Percentiles rank a stretch among this genome's conserved stretches.
Evolutionary conservation across 768 basidiomycete genomes (phyloP).

Genomic region (Candolleomyces aberdarensis): DNA sequence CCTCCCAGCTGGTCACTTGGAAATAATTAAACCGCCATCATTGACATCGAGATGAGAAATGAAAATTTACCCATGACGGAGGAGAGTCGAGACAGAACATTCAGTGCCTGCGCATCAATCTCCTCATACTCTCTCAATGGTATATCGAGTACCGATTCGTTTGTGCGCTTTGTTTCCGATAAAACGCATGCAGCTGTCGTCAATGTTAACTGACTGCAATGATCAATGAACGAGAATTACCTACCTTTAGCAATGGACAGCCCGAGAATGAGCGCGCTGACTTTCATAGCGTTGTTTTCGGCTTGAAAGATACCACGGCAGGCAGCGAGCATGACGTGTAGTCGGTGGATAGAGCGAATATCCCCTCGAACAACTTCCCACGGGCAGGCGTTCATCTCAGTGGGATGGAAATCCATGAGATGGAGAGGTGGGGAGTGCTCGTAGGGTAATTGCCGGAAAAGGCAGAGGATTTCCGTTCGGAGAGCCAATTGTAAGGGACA

Average conservation of each 20-base stretch:
- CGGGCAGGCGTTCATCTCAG: background rate
- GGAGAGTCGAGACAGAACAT: background rate
- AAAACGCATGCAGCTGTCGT: background rate
- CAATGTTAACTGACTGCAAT: background rate
- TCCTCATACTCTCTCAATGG: background rate
- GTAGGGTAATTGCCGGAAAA: background rate
- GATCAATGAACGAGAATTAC: background rate
- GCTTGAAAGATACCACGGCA: background rate
- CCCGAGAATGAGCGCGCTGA: background rate
- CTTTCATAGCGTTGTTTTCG: background rate
- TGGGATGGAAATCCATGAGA: background rate
- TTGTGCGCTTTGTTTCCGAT: background rate
- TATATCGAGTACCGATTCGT: background rate
- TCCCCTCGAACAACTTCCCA: background rate
- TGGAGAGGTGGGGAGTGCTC: no score
- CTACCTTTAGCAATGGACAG: conserved; percentile 1
- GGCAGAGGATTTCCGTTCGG: background rate
- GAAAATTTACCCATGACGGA: background rate
- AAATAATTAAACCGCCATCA: background rate
- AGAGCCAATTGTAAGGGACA: background rate
- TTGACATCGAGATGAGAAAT: background rate
- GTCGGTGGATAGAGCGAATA: background rate
- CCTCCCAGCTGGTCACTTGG: background rate
- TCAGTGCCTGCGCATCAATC: background rate
- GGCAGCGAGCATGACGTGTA: background rate